Percentiles rank a stretch among this genome's conserved stretches.
Evolutionary conservation across 106 monocot genomes (phyloP).

Genomic region (Phalaenopsis aphrodite): DNA sequence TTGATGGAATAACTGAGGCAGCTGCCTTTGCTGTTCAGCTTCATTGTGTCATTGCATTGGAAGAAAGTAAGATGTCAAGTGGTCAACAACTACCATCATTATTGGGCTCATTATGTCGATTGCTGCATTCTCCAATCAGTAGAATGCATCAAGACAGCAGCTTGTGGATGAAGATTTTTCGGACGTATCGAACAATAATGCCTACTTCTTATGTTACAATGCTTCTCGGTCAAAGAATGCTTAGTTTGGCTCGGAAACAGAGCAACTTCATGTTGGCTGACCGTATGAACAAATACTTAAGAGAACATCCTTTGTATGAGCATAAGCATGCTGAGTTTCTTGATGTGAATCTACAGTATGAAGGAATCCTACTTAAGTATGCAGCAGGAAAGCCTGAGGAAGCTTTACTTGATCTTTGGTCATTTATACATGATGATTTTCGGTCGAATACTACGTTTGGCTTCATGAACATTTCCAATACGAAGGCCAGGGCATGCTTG

Average conservation of each 20-base stretch:
- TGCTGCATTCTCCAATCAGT: conserved; percentile 51
- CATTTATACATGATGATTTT: conserved; percentile 35
- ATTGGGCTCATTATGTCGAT: conserved; percentile 37
- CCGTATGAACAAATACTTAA: conserved; percentile 56
- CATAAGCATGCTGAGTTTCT: conserved; percentile 32
- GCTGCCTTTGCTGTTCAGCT: conserved; percentile 62
- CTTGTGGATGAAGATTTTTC: conserved; percentile 83
- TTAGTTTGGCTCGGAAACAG: conserved; percentile 81
- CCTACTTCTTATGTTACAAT: conserved; percentile 55
- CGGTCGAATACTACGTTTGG: conserved; percentile 22
- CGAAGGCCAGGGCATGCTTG: conserved; percentile 89
- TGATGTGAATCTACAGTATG: conserved; percentile 53
- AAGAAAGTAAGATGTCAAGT: conserved; percentile 33
- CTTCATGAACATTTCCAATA: conserved; percentile 17
- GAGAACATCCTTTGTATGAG: conserved; percentile 34
- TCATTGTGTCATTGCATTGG: conserved; percentile 71
- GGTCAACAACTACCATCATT: conserved; percentile 19
- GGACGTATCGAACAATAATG: conserved; percentile 52
- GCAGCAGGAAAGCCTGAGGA: conserved; percentile 64
- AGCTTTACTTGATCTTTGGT: conserved; percentile 69
- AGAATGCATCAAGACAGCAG: conserved; percentile 71
- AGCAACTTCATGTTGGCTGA: conserved; percentile 74
- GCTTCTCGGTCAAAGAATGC: conserved; percentile 56
- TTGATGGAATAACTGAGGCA: conserved; percentile 68
- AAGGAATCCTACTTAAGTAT: conserved; percentile 61